Evolutionary conservation across 176 grass and related monocot species (phyloP).

Genomic region (Guadua angustifolia): DNA sequence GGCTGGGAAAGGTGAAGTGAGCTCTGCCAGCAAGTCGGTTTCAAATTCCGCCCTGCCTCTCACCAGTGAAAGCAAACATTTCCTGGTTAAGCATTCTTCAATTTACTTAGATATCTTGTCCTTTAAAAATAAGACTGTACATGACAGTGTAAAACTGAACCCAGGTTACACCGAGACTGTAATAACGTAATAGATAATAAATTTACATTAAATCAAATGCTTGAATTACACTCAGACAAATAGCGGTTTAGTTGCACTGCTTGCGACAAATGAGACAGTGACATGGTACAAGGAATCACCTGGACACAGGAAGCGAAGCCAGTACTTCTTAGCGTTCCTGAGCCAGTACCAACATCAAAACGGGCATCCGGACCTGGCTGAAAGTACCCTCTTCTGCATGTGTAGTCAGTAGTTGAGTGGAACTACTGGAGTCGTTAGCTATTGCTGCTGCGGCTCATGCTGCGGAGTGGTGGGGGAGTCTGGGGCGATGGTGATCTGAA

Average conservation of each 20-base stretch:
- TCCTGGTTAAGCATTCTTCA: background rate
- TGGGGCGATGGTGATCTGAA: slow-evolving; percentile 81
- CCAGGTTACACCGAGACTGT: background rate
- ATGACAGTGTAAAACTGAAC: background rate
- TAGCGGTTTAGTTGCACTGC: background rate
- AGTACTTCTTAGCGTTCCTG: background rate
- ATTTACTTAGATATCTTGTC: background rate
- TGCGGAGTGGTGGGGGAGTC: slow-evolving; percentile 91
- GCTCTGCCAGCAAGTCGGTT: no score
- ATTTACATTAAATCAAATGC: slow-evolving; percentile 49
- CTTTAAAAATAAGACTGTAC: background rate
- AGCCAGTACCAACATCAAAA: slow-evolving; percentile 27
- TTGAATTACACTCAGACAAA: slow-evolving; percentile 21
- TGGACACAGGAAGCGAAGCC: slow-evolving; percentile 12
- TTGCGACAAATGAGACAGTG: background rate
- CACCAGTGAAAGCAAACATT: no score
- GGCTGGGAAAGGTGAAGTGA: background rate
- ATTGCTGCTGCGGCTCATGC: slow-evolving; percentile 62
- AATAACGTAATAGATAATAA: background rate
- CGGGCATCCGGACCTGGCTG: background rate
- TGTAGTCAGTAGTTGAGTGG: slow-evolving; percentile 12
- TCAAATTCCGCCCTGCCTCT: no score
- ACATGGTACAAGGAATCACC: slow-evolving; percentile 21
- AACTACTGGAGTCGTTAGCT: slow-evolving; percentile 37
- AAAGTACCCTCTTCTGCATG: background rate